Base-by-base conservation (phyloP, 805 yeast species). In the Cyberlindnera petersonii region DNA sequence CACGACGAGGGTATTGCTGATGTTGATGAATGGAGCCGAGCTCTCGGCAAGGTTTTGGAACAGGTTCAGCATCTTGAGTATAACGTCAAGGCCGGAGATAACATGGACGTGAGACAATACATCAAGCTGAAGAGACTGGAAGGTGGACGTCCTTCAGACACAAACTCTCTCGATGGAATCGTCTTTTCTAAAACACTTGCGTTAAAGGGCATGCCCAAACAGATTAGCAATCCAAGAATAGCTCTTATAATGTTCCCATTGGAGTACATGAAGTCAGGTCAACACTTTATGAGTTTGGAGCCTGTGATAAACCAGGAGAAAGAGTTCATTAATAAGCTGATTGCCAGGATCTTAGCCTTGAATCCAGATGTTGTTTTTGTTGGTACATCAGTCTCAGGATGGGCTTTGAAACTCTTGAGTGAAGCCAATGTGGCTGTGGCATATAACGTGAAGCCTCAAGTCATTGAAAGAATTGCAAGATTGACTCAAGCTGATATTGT, bases 151-250 rank as follows among this genome's bases (percentile, higher is more conserved):
- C 74, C 81, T 1, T 63, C 66, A 5, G 79, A 83, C 30, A 77
- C 91, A 0, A 64, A 64, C 20, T 72, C 75, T 22, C 59, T 91
- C 4, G 79, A 83, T 53, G 99, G 98, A 0, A 61, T 86, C 5
- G 82, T 86, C 4, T 87, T 89, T 60, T 83, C 97, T 0, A 87
- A 88, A 48, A 77, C 80, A 14, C 66, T 89, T 31, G 95, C 96
- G 4, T 68, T 85, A 26, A 86, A 82, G 53, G 59, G 74, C 2
- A 94, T 93, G 98, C 75, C 87, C 0, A 59, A 75, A 6, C 55
- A 58, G 18, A 68, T 94, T 7, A 52, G 56, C 0, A 70, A 75
- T 35, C 98, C 99, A 0, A 74, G 79, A 39, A 83, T 93, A 27
- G 77, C 91, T 42, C 67, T 94, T 14, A 71, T 93, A 6, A 81